Conservation (phyloP, 768 basidiomycete species). For the Suillus variegatus region DNA sequence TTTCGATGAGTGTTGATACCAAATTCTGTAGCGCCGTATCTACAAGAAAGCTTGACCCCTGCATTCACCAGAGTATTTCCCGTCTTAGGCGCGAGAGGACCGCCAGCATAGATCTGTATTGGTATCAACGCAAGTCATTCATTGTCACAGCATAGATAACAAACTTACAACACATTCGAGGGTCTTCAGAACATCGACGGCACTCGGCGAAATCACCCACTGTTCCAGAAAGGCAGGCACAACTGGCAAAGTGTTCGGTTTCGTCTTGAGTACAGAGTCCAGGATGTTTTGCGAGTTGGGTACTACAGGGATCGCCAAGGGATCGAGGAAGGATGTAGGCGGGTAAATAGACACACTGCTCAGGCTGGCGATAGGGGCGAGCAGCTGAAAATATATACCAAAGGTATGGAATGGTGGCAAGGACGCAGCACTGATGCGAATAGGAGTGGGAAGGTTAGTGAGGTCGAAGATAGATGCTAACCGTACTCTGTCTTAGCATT, state of each 20-base stretch:
- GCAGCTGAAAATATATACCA: slow-evolving; percentile 17
- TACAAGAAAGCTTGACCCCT: background rate
- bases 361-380: too few relatives aligned
- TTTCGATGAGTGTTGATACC: slow-evolving; percentile 11
- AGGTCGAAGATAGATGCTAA: slow-evolving; percentile 10
- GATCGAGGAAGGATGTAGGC: too few relatives aligned
- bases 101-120: too few relatives aligned
- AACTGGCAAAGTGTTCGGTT: too few relatives aligned
- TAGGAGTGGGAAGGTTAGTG: slow-evolving; percentile 13
- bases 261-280: too few relatives aligned
- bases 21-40: slow-evolving; percentile 40
- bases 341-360: too few relatives aligned
- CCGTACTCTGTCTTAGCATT: background rate
- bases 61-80: too few relatives aligned
- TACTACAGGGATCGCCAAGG: too few relatives aligned
- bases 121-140: too few relatives aligned
- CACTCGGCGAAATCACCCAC: slow-evolving; percentile 26
- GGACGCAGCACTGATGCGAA: slow-evolving; percentile 22
- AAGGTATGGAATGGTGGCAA: slow-evolving; percentile 30
- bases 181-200: slow-evolving; percentile 25
- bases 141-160: background rate
- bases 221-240: too few relatives aligned
- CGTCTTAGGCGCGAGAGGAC: too few relatives aligned
- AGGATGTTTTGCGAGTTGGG: too few relatives aligned
- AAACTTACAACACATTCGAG: slow-evolving; percentile 32